Evolutionary conservation across 2,329 filamentous ascomycete species (phyloP), one percentile per base, ranked within the genome.

Genomic region (Ilyonectria mors-panacis): DNA sequence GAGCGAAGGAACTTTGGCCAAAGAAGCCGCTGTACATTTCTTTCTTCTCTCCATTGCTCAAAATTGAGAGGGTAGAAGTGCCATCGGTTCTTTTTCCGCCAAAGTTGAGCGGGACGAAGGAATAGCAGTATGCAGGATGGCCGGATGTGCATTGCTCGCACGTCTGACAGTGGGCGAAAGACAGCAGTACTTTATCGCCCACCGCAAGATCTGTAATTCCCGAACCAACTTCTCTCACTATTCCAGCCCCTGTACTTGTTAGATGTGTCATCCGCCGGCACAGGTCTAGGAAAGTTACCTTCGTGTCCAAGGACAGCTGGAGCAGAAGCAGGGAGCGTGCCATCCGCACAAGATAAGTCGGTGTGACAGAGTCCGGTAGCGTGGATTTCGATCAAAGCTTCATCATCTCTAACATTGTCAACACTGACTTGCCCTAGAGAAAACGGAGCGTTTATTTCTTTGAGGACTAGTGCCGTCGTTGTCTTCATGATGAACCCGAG

Each of bases 1-100:
- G 67, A 1, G 79, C 73, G 26, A 81, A 78, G n/a, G 76, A 78
- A 28, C 73, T 77, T 63, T 81, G 79, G 1, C 80, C 79, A 23
- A 81, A 81, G 50, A 80, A 81, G 37, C 71, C 57, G 58, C 72
- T 75, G 64, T 60, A 59, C 21, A 60, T 37, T 9, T 26, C 28
- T 12, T 51, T 39, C n/a, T 59, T 65, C 44, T 53, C 30, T 12
- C 51, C 58, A 4, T 56, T 44, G n/a, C 4, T 50, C 1, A 28
- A n/a, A 7, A 61, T 51, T 2, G 15, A 21, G 45, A 62, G 39
- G 2, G 58, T 66, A 6, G 57, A 50, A 3, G 57, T 50, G 1
- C 58, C 63, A 6, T 62, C 58, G 8, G 15, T 37, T 19, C 63
- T 28, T 19, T 61, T 57, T 1, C 57, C 63, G 6, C 58, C 53